Base-by-base conservation (phyloP, 345 rosid species). In the Ceriops decandra region DNA sequence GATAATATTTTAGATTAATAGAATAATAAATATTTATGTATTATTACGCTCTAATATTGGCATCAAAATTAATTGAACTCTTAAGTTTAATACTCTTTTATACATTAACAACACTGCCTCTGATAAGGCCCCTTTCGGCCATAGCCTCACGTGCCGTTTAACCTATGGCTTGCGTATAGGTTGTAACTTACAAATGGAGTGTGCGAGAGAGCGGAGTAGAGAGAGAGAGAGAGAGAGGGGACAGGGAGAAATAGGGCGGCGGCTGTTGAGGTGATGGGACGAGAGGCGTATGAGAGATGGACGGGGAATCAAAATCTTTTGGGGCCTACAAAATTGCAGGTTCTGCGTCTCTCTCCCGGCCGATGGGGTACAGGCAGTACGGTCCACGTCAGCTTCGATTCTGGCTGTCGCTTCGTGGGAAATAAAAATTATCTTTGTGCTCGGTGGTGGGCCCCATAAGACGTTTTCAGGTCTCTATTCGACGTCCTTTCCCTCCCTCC, bases 191-290 rank as follows among this genome's bases (percentile, higher is more conserved):
- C 6, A 32, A 32, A 42, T 38, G 2, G 46, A 15, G 10, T 3
- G 2, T 7, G 42, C 10, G 15, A 0, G 47, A 4, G 27, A 49
- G n/a, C 0, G 36, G 4, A 22, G 21, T 4, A 1, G 10, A 31
- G 46, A 9, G 42, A 0, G 1, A 7, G 27, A 47, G 20, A 2
- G 52, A 24, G 26, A 24, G 26, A 24, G 26, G 26, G 1, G 24
- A 13, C 5, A 17, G 49, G 0, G 66, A 31, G 42, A 16, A 46
- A 72, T n/a, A 22, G 26, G 11, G 81, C 77, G 82, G 81, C 84
- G 87, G 87, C 92, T 80, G 81, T 91, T 82, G 79, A 85, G 61
- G 80, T 0, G 26, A 24, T 51, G 65, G 26, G 74, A 77, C 51
- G 60, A 82, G 88, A 85, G 92, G 68, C 86, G 86, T 77, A 7